Base-by-base conservation (phyloP, 2,329 filamentous ascomycete species). In the Botryotinia narcissicola region DNA sequence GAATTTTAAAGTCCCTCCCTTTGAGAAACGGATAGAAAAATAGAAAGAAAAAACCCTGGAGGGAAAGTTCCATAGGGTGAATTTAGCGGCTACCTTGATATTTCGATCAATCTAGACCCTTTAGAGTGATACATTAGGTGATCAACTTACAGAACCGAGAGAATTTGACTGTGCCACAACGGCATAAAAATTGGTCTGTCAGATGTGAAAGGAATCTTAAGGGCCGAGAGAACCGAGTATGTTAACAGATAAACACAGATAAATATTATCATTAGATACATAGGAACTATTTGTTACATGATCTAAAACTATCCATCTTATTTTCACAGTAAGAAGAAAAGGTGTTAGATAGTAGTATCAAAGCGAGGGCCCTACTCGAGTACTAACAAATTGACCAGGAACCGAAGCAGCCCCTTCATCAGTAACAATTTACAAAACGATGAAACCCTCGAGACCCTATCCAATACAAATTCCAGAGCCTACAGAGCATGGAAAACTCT, bases 71-170 rank as follows among this genome's bases (percentile, higher is more conserved):
- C 59, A 40, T 37, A 61, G 59, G 59, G 35, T 61, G 59, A 40
- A 22, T 61, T 61, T 61, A 62, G 60, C 37, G 60, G 60, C 60
- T 29, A n/a, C 35, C 59, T 62, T 62, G 9, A 63, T 63, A 18
- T 63, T 63, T 44, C 61, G 61, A 63, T 44, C 61, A 42, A 63
- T 63, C 61, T 63, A 63, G 61, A 63, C 61, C n/a, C n/a, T 42
- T 44, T 42, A 16, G 5, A 42, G 61, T 32, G 25, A n/a, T 63
- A 3, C 18, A 25, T 35, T 32, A 22, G 29, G 18, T 59, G 32
- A 62, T 29, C 51, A 57, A 57, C 51, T 57, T 18, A 29, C 51
- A 57, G 51, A 57, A 57, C 51, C 51, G 51, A 57, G 51, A 29
- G 51, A 32, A 57, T 29, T 60, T 22, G 9, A 40, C 22, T 40